Conservation (phyloP, 495 filamentous ascomycete genomes). For the Tuber microsphaerosporum region DNA sequence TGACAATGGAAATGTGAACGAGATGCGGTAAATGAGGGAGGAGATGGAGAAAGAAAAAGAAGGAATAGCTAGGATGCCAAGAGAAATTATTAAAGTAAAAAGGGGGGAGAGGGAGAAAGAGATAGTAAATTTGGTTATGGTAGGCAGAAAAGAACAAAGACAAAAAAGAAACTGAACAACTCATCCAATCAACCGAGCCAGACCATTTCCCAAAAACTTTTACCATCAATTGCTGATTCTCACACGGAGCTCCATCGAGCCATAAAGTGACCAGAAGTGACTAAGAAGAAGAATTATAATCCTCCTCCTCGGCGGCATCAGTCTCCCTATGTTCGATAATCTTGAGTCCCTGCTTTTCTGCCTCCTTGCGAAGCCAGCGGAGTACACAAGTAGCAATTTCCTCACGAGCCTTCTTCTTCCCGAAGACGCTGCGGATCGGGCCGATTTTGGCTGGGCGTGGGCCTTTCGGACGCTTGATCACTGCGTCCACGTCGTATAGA, state of each 20-base stretch:
- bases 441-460: constrained; percentile 33
- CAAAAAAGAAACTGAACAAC: background rate
- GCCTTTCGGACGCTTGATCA: constrained; percentile 25
- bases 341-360: constrained; percentile 28
- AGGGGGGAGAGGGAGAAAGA: background rate
- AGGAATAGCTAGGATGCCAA: background rate
- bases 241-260: background rate
- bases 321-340: constrained; percentile 10
- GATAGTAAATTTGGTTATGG: background rate
- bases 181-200: background rate
- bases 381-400: constrained; percentile 28
- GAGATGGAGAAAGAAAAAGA: background rate
- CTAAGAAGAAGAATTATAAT: background rate
- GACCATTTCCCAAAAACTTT: background rate
- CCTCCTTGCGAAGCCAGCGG: constrained; percentile 35
- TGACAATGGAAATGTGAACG: background rate
- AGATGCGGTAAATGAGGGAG: background rate
- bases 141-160: background rate
- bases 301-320: background rate
- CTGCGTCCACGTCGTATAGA: constrained; percentile 33
- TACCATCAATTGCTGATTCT: background rate
- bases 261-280: constrained; percentile 4
- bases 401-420: constrained; percentile 38
- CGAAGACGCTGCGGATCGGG: constrained; percentile 30
- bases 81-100: background rate